phyloP scores from a whole-genome alignment of 768 basidiomycete genomes.

The Vararia minispora region DNA sequence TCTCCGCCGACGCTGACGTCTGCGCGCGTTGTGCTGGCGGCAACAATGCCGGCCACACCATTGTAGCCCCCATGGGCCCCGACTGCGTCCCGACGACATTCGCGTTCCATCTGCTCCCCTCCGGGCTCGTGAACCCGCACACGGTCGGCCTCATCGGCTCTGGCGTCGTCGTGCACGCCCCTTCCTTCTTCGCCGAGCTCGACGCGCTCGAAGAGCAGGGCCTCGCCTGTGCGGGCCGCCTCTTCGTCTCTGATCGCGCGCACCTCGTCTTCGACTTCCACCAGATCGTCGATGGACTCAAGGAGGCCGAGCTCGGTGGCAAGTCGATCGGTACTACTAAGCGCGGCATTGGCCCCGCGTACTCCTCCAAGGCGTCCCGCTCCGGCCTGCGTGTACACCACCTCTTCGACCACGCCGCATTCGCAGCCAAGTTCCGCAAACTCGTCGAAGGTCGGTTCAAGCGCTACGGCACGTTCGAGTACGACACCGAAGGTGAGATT shows the following conservation, averaged over 20 bases:
- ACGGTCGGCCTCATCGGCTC: slow-evolving; percentile 85
- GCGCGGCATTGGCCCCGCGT: slow-evolving; percentile 97
- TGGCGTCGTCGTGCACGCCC: slow-evolving; percentile 94
- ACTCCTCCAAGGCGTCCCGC: slow-evolving; percentile 94
- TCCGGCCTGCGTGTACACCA: slow-evolving; percentile 96
- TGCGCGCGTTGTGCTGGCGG: slow-evolving; percentile 97
- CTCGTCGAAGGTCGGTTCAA: slow-evolving; percentile 97
- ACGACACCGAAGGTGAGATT: slow-evolving; percentile 97
- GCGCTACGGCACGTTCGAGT: slow-evolving; percentile 95
- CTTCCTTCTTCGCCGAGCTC: slow-evolving; percentile 89
- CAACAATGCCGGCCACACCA: slow-evolving; percentile 98
- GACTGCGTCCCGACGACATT: slow-evolving; percentile 71
- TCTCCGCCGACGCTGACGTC: slow-evolving; percentile 80
- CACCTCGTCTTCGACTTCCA: slow-evolving; percentile 99
- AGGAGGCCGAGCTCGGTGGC: slow-evolving; percentile 94
- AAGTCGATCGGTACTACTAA: slow-evolving; percentile 92
- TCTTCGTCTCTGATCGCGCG: slow-evolving; percentile 93
- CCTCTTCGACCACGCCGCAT: slow-evolving; percentile 76
- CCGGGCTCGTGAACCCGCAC: slow-evolving; percentile 77
- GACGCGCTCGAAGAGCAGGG: slow-evolving; percentile 81
- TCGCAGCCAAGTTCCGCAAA: slow-evolving; percentile 87
- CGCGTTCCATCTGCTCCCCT: slow-evolving; percentile 89
- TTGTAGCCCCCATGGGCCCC: slow-evolving; percentile 67
- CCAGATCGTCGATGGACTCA: slow-evolving; percentile 97
- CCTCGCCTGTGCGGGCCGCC: slow-evolving; percentile 69